Conservation (phyloP, 257 asterid species). For the Ilex aquifolium region DNA sequence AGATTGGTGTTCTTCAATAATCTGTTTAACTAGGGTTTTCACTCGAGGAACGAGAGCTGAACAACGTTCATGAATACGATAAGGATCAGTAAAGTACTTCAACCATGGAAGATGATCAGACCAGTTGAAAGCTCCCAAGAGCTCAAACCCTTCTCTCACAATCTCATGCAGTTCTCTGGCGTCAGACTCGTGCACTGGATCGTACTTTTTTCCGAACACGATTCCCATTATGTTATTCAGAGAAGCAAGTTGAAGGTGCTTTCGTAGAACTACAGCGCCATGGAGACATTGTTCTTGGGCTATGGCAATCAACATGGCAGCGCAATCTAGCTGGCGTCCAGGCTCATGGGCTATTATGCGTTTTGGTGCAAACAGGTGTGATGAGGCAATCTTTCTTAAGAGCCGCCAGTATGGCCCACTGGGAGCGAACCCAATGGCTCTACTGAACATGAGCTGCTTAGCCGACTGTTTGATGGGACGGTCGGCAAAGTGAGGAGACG, state of each 20-base stretch:
- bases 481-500: slow-evolving; percentile 47
- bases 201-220: slow-evolving; percentile 44
- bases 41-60: slow-evolving; percentile 33
- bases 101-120: slow-evolving; percentile 57
- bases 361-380: slow-evolving; percentile 47
- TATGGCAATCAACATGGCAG: slow-evolving; percentile 31
- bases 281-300: slow-evolving; percentile 20
- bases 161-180: slow-evolving; percentile 35
- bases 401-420: slow-evolving; percentile 47
- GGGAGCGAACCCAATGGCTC: slow-evolving; percentile 69
- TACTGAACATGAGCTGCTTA: slow-evolving; percentile 49
- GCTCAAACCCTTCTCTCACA: slow-evolving; percentile 53
- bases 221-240: slow-evolving; percentile 43
- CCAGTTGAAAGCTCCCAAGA: slow-evolving; percentile 57
- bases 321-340: slow-evolving; percentile 33
- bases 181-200: slow-evolving; percentile 17
- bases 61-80: slow-evolving; percentile 31
- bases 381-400: slow-evolving; percentile 38
- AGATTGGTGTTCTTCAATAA: slow-evolving; percentile 29
- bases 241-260: slow-evolving; percentile 41
- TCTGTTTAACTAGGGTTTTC: slow-evolving; percentile 27
- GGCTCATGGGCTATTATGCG: slow-evolving; percentile 37
- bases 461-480: slow-evolving; percentile 60
- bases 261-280: slow-evolving; percentile 26
- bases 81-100: slow-evolving; percentile 40